Conservation (phyloP, 768 basidiomycete genomes). For the Mycena alexandri region DNA sequence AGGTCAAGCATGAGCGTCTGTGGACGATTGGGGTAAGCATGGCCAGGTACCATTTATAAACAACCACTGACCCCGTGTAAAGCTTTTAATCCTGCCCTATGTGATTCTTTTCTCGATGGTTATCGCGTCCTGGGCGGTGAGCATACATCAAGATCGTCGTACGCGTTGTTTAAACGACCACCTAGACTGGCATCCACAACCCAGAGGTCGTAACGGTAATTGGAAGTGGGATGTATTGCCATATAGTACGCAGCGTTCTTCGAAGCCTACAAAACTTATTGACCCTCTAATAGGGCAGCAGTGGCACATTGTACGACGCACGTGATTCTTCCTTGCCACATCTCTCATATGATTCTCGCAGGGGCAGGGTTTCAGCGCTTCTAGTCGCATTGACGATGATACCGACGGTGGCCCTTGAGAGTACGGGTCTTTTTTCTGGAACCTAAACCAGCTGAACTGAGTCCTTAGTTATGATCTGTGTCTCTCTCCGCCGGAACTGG, state of each 20-base stretch:
- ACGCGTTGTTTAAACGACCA: background rate
- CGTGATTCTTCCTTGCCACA: background rate
- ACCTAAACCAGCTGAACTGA: background rate
- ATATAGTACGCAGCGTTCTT: slow-evolving; percentile 28
- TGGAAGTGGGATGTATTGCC: slow-evolving; percentile 45
- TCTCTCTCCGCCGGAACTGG: slow-evolving; percentile 41
- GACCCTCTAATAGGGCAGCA: slow-evolving; percentile 21
- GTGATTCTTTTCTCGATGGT: slow-evolving; percentile 37
- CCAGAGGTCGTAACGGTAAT: slow-evolving; percentile 34
- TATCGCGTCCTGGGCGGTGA: slow-evolving; percentile 39
- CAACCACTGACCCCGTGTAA: background rate
- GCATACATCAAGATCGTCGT: background rate
- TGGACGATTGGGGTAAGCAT: slow-evolving; percentile 26
- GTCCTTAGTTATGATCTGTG: slow-evolving; percentile 37
- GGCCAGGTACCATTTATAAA: background rate
- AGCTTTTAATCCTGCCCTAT: slow-evolving; percentile 42
- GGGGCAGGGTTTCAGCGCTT: slow-evolving; percentile 38
- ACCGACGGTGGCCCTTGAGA: slow-evolving; percentile 39
- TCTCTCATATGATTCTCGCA: slow-evolving; percentile 12
- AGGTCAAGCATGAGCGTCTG: slow-evolving; percentile 30
- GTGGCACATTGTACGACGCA: slow-evolving; percentile 21
- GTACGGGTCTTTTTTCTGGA: slow-evolving; percentile 15
- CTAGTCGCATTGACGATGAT: slow-evolving; percentile 35
- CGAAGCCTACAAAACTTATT: slow-evolving; percentile 1
- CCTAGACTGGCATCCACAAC: slow-evolving; percentile 36